Evolutionary conservation across 1,284 basidiomycete species (phyloP).

Genomic region (Ceratobasidium sp.): DNA sequence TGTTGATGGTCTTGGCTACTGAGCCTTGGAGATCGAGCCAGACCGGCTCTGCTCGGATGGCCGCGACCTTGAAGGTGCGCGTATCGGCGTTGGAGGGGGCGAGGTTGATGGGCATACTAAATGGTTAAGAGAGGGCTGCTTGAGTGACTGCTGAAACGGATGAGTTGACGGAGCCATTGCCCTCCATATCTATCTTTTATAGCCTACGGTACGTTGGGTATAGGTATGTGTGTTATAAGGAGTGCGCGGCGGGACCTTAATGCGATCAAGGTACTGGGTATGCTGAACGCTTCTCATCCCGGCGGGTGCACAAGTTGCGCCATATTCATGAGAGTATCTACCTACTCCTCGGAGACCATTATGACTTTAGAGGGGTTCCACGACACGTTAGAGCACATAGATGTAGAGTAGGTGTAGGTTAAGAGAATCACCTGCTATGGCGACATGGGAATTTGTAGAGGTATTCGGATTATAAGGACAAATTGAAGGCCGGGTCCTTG

Average conservation of each 20-base stretch:
- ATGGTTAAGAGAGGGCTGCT: not conserved
- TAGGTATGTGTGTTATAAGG: not conserved
- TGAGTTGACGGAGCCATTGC: not conserved
- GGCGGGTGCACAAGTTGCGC: conserved; percentile 3
- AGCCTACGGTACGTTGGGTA: not conserved
- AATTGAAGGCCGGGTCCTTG: not conserved
- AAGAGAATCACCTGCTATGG: conserved; percentile 14
- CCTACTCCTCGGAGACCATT: not conserved
- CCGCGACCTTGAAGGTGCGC: conserved; percentile 31
- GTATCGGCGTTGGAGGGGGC: conserved; percentile 31
- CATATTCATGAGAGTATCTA: not conserved
- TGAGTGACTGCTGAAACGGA: not conserved
- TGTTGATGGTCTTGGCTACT: conserved; percentile 56
- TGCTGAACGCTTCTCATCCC: not conserved
- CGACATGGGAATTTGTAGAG: conserved; percentile 1
- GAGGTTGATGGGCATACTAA: conserved; percentile 14
- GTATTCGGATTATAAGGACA: not conserved
- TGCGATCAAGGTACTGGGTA: not conserved
- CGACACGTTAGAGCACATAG: not conserved
- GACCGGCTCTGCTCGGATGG: conserved; percentile 45
- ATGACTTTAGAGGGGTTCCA: not conserved
- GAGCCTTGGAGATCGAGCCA: conserved; percentile 58
- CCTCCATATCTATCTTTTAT: not conserved
- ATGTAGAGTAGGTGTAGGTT: not conserved
- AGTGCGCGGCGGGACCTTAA: not conserved